Percentiles rank a stretch among this genome's conserved stretches.
Evolutionary conservation across 1,284 basidiomycete genomes (phyloP).

Genomic region (Moniliophthora roreri): DNA sequence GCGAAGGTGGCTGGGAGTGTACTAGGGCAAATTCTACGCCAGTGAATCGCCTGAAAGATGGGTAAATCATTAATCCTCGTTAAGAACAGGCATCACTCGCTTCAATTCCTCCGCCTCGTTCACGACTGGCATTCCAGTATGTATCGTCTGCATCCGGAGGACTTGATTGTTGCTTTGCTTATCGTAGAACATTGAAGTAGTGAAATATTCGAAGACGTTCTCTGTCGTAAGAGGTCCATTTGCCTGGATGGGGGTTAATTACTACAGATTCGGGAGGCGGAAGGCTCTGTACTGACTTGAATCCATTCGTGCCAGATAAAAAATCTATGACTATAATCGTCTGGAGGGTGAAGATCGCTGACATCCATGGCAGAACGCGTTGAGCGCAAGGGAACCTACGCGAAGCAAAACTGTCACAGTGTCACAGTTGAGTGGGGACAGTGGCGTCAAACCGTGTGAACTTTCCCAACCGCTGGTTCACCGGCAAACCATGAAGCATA

Average conservation of each 20-base stretch:
- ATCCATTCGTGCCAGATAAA: constrained; percentile 90
- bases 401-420: too few species aligned
- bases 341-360: constrained; percentile 72
- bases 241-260: constrained; percentile 41
- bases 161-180: constrained; percentile 88
- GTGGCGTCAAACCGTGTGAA: too few species aligned
- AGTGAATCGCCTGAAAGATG: constrained; percentile 63
- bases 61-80: not conserved
- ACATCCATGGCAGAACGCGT: constrained; percentile 49
- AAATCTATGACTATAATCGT: constrained; percentile 77
- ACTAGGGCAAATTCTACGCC: constrained; percentile 84
- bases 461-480: too few species aligned
- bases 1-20: constrained; percentile 70
- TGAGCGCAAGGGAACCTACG: too few species aligned
- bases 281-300: constrained; percentile 42
- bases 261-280: constrained; percentile 1
- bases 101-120: constrained; percentile 81
- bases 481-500: not conserved
- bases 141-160: constrained; percentile 86
- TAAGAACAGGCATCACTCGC: constrained; percentile 38
- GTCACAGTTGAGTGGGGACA: too few species aligned
- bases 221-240: constrained; percentile 72
- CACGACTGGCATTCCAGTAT: constrained; percentile 65
- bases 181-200: constrained; percentile 86
- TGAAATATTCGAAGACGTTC: constrained; percentile 85